These are phyloP conservation scores for Drosera capensis DNA, from an alignment of 148 eudicot genomes.

Conservation along the genomic window DNA sequence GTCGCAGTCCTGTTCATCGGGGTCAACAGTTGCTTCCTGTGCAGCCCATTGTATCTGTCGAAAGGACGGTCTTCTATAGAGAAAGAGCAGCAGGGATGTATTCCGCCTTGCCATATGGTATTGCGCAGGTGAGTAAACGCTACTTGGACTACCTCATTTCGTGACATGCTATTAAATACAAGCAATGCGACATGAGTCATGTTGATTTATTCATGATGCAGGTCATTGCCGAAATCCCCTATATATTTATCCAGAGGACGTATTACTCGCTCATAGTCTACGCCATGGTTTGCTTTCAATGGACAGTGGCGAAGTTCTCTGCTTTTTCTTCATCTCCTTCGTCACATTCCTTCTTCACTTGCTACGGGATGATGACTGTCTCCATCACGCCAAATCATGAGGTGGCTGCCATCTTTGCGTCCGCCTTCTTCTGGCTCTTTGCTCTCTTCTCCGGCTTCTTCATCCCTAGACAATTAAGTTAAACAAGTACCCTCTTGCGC, in stretches of 20 bases:
- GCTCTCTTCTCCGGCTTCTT: conserved; percentile 35
- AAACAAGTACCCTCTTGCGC: not conserved
- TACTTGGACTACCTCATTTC: too few relatives aligned
- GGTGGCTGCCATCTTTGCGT: conserved; percentile 26
- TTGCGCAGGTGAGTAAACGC: conserved; percentile 34
- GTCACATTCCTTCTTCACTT: conserved; percentile 34
- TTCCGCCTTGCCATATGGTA: conserved; percentile 43
- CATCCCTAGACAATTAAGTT: conserved; percentile 27
- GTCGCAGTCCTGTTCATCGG: conserved; percentile 30
- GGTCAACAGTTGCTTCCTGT: conserved; percentile 28
- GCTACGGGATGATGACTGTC: conserved; percentile 48
- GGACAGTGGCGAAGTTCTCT: conserved; percentile 34
- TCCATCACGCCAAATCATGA: conserved; percentile 33
- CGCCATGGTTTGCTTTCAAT: conserved; percentile 34
- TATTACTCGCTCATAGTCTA: conserved; percentile 25
- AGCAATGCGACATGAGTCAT: too few relatives aligned
- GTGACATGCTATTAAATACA: too few relatives aligned
- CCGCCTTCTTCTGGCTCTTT: conserved; percentile 29
- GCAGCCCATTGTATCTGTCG: conserved; percentile 29
- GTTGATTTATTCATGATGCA: conserved; percentile 6
- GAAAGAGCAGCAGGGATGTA: conserved; percentile 56
- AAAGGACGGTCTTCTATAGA: conserved; percentile 42
- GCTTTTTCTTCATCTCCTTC: conserved; percentile 31
- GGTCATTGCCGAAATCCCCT: conserved; percentile 35
- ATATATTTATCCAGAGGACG: conserved; percentile 22